Conservation (phyloP, 352 stramenopile species). For the Globisporangium solare region DNA sequence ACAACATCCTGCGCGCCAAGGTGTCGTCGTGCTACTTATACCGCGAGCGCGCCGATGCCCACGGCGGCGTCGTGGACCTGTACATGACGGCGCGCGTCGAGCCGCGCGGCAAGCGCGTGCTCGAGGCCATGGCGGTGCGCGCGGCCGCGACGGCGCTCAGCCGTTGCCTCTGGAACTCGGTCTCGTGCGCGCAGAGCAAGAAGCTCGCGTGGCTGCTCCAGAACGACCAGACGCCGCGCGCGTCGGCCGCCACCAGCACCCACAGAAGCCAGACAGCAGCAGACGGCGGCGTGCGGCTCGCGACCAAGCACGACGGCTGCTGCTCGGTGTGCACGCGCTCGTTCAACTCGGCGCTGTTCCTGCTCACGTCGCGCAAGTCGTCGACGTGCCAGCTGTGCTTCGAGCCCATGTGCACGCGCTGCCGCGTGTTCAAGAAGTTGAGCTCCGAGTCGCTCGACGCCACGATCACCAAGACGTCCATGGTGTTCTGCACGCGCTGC, state of each 20-base stretch:
- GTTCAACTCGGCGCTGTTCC: conserved; percentile 11
- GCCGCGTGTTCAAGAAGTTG: conserved; percentile 39
- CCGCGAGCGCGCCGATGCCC: conserved; percentile 29
- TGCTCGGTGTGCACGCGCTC: conserved; percentile 32
- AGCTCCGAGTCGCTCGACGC: conserved; percentile 36
- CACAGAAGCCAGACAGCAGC: conserved; percentile 8
- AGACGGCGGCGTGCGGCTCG: not conserved
- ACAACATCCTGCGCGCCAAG: conserved; percentile 40
- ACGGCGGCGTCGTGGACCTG: conserved; percentile 39
- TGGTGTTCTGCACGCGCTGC: conserved; percentile 68
- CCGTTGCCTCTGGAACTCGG: conserved; percentile 51
- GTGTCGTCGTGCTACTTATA: conserved; percentile 50
- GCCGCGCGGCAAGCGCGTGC: conserved; percentile 30
- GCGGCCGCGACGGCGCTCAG: conserved; percentile 40
- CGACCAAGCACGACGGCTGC: too few species aligned
- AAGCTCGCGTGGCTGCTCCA: conserved; percentile 58
- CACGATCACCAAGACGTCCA: conserved; percentile 35
- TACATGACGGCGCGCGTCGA: conserved; percentile 61
- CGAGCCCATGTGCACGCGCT: conserved; percentile 37
- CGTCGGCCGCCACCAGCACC: conserved; percentile 16
- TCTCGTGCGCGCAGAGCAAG: conserved; percentile 62
- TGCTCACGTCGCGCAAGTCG: conserved; percentile 22
- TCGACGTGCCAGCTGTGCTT: conserved; percentile 39
- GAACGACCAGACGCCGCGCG: conserved; percentile 18
- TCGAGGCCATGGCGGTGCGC: conserved; percentile 36